Conservation (phyloP, 768 basidiomycete species). For the Lactarius akahatsu region DNA sequence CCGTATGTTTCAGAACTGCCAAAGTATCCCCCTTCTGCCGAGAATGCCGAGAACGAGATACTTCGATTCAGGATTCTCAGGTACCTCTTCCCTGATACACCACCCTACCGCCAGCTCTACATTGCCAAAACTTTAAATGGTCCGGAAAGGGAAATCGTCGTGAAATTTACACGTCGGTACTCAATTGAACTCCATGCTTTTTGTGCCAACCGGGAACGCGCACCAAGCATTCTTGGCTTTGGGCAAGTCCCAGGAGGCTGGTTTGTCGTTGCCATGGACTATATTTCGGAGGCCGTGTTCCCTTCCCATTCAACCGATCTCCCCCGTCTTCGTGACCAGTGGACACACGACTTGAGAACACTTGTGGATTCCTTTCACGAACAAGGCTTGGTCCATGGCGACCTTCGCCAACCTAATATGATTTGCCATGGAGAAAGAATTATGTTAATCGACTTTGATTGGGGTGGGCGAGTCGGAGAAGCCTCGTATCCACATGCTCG, state of each 20-base stretch:
- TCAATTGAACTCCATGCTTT: slow-evolving; percentile 5
- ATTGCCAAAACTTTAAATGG: neutral
- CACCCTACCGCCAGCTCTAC: neutral
- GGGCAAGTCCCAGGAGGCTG: neutral
- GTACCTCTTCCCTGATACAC: neutral
- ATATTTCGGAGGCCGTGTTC: neutral
- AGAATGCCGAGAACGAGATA: neutral
- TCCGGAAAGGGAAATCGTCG: neutral
- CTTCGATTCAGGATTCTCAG: neutral
- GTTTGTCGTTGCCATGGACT: neutral
- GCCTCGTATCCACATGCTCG: too few species aligned
- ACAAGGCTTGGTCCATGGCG: neutral
- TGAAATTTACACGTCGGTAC: slow-evolving; percentile 4
- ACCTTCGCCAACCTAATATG: too few species aligned
- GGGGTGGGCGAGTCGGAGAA: too few species aligned
- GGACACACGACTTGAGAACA: neutral
- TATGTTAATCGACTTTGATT: too few species aligned
- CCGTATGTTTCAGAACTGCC: neutral
- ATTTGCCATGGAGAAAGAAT: too few species aligned
- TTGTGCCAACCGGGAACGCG: neutral
- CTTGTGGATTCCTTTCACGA: neutral
- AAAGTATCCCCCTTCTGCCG: neutral
- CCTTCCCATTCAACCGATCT: neutral
- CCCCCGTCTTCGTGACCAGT: neutral
- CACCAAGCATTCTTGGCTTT: neutral